Evolutionary conservation across 2,329 filamentous ascomycete genomes (phyloP).

Genomic region (Ceratocystis harringtonii): DNA sequence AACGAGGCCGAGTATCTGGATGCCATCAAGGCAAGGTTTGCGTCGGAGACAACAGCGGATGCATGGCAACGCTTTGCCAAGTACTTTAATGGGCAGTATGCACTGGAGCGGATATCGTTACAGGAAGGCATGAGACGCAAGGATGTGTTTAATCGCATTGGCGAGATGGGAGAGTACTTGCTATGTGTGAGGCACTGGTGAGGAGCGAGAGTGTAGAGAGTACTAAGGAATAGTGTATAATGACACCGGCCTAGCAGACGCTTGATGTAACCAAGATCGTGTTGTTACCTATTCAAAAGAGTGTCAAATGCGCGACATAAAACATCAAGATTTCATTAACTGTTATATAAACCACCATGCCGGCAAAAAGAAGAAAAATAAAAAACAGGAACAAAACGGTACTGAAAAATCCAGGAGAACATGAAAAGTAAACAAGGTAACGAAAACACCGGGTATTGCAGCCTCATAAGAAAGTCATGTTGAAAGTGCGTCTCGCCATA

Average conservation of each 20-base stretch:
- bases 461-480: background rate
- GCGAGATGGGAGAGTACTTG: conserved; percentile 52
- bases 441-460: background rate
- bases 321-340: background rate
- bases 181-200: conserved; percentile 57
- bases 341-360: background rate
- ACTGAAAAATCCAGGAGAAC: background rate
- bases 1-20: conserved; percentile 59
- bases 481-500: background rate
- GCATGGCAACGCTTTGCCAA: conserved; percentile 62
- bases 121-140: conserved; percentile 77
- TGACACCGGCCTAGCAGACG: too few species aligned
- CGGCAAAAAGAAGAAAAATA: background rate
- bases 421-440: background rate
- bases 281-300: too few species aligned
- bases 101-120: conserved; percentile 75
- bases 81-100: conserved; percentile 75
- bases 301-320: background rate
- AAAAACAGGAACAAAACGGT: background rate
- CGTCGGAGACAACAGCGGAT: conserved; percentile 37
- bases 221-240: too few species aligned
- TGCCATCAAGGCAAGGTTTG: conserved; percentile 41
- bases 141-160: conserved; percentile 53
- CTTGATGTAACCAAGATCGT: too few species aligned
- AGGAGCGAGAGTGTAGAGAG: background rate